phyloP scores from a whole-genome alignment of 108 stramenopile genomes.

The Pseudonitzschia delicatissima region DNA sequence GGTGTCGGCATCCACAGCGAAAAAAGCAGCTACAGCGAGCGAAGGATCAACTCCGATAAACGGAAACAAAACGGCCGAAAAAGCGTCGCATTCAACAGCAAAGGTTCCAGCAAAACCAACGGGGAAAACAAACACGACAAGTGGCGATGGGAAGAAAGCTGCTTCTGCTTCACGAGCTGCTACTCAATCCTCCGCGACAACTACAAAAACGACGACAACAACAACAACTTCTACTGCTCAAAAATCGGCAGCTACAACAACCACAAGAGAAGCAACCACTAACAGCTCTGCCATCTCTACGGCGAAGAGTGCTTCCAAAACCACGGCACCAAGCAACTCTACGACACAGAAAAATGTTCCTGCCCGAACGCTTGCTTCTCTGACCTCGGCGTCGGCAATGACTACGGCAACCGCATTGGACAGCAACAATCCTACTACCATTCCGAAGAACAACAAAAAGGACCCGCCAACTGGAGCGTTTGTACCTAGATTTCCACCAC shows the following conservation, averaged over 20 bases:
- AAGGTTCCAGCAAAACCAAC: background rate
- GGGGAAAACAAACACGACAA: background rate
- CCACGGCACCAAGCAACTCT: background rate
- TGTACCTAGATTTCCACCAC: background rate
- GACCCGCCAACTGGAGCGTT: too few relatives aligned
- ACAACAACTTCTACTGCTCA: background rate
- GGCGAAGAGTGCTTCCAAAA: background rate
- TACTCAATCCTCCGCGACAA: too few relatives aligned
- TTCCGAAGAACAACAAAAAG: background rate
- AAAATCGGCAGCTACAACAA: background rate
- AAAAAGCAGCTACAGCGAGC: too few relatives aligned
- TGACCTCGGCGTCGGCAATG: background rate
- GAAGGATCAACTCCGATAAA: too few relatives aligned
- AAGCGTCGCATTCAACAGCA: too few relatives aligned
- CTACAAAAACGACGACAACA: background rate
- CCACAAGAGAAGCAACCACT: background rate
- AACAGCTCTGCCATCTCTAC: background rate
- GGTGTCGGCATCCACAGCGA: too few relatives aligned
- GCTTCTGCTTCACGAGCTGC: too few relatives aligned
- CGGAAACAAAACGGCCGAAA: too few relatives aligned
- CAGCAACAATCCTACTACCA: background rate
- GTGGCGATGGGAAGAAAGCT: background rate
- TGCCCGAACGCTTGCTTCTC: background rate
- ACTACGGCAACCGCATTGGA: conserved; percentile 1
- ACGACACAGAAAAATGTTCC: background rate